These are phyloP conservation scores for Ophiosphaerella herpotricha DNA, from an alignment of 2,329 filamentous ascomycete species.

Conservation along the genomic window DNA sequence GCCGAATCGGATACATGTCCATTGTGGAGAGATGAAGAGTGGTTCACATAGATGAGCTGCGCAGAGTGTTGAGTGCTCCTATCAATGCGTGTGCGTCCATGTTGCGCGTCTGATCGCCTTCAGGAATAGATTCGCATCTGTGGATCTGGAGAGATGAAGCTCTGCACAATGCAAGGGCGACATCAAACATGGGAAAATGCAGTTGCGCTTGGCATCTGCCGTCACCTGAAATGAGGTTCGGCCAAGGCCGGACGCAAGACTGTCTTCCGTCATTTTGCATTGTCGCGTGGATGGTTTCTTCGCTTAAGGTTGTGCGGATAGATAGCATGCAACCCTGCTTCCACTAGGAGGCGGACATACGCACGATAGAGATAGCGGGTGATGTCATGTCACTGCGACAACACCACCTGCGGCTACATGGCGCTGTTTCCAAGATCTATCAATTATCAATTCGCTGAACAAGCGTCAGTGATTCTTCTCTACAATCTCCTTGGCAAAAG, in stretches of 20 bases:
- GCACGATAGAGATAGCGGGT: background rate
- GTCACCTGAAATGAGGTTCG: too few species aligned
- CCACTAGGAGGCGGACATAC: background rate
- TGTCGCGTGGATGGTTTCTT: constrained; percentile 8
- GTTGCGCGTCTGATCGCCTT: background rate
- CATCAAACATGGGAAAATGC: background rate
- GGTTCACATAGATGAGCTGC: background rate
- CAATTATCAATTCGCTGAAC: background rate
- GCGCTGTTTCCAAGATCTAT: too few species aligned
- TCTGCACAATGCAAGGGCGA: background rate
- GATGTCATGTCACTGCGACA: constrained; percentile 14
- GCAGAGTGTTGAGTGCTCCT: background rate
- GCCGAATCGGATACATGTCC: background rate
- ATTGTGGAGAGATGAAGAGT: constrained; percentile 9
- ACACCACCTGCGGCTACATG: background rate
- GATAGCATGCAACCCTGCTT: constrained; percentile 1
- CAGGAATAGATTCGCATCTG: background rate
- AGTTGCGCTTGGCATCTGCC: too few species aligned
- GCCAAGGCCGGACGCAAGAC: constrained; percentile 2
- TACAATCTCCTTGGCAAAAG: constrained; percentile 66
- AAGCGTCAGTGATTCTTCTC: constrained; percentile 49
- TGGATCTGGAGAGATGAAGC: background rate
- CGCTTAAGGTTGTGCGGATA: constrained; percentile 1
- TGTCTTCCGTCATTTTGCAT: constrained; percentile 10
- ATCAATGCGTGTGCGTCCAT: background rate